These are phyloP conservation scores for Dillenia turbinata DNA, from an alignment of 164 flowering plant species.

Conservation along the genomic window DNA sequence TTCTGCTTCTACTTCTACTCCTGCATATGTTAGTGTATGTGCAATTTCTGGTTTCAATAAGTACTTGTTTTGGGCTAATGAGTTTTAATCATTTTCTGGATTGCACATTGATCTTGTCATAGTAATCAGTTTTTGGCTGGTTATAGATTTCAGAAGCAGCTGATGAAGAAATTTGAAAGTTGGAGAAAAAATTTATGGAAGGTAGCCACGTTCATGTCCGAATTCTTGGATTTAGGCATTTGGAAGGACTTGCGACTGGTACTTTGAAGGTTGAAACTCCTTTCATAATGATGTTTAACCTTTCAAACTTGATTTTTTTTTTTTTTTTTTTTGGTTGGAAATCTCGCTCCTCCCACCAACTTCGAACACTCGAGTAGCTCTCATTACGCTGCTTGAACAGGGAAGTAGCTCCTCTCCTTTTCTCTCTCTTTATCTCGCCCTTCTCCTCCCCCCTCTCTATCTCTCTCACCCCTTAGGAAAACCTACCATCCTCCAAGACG, in stretches of 20 bases:
- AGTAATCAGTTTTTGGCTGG: conserved; percentile 3
- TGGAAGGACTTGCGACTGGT: conserved; percentile 89
- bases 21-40: conserved; percentile 81
- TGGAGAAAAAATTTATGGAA: conserved; percentile 72
- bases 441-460: too few relatives aligned
- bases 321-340: too few relatives aligned
- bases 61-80: background rate
- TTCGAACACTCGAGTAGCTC: too few relatives aligned
- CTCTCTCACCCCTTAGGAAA: too few relatives aligned
- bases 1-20: conserved; percentile 57
- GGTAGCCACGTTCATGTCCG: conserved; percentile 73
- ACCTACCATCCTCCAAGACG: too few relatives aligned
- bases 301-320: background rate
- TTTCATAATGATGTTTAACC: background rate
- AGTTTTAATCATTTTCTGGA: background rate
- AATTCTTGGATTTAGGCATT: conserved; percentile 66
- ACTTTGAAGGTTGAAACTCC: conserved; percentile 54
- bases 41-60: background rate
- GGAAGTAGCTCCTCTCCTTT: too few relatives aligned
- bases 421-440: too few relatives aligned
- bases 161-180: conserved; percentile 54
- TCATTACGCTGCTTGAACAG: too few relatives aligned
- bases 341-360: too few relatives aligned
- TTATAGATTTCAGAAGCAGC: conserved; percentile 66
- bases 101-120: background rate